Conservation (phyloP, 305 asterid species). For the Fraxinus sp. region DNA sequence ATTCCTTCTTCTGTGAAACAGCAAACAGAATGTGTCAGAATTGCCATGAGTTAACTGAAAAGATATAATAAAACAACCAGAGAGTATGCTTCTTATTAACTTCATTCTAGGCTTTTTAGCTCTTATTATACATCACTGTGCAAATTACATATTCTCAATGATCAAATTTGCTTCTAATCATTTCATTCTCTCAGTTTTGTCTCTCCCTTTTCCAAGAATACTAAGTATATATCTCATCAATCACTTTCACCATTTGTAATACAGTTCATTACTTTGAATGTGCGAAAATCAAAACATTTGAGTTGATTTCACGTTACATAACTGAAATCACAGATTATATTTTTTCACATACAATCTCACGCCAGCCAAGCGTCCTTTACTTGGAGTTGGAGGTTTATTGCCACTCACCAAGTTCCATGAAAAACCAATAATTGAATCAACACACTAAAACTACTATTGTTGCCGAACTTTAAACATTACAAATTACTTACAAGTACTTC, state of each 20-base stretch:
- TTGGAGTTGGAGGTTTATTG: neutral
- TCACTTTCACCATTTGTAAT: neutral
- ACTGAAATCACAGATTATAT: neutral
- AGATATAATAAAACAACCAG: neutral
- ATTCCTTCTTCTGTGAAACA: constrained; percentile 79
- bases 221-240: neutral
- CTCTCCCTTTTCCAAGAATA: neutral
- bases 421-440: neutral
- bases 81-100: neutral
- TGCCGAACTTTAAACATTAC: neutral
- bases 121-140: neutral
- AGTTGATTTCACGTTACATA: neutral
- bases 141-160: neutral
- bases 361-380: neutral
- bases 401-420: neutral
- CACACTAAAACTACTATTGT: neutral
- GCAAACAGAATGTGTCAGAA: constrained; percentile 27
- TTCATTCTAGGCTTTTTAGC: neutral
- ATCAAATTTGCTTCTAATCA: neutral
- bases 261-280: neutral
- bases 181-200: neutral
- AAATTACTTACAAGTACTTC: neutral
- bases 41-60: constrained; percentile 9
- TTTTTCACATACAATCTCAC: neutral
- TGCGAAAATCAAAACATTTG: neutral